Evolutionary conservation across 2,329 filamentous ascomycete species (phyloP).

Genomic region (Nannizziopsis arthrosporioides): DNA sequence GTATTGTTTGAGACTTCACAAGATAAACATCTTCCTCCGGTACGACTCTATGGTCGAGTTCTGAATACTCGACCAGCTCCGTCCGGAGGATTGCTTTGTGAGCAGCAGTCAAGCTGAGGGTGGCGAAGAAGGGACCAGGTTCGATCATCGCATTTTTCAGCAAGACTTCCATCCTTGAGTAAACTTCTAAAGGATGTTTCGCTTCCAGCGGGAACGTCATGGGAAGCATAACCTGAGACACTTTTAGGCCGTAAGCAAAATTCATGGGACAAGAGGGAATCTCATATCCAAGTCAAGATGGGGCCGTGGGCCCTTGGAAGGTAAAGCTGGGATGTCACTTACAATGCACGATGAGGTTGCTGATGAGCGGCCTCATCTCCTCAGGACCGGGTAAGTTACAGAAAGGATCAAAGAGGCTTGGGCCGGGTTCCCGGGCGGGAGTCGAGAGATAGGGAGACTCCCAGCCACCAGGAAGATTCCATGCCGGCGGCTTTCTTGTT

Average conservation of each 20-base stretch:
- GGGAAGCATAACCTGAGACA: conserved; percentile 28
- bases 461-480: background rate
- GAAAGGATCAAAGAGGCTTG: conserved; percentile 7
- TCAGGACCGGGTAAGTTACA: conserved; percentile 3
- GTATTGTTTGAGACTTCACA: conserved; percentile 29
- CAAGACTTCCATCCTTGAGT: conserved; percentile 23
- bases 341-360: conserved; percentile 7
- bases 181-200: conserved; percentile 17
- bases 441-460: background rate
- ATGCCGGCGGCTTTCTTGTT: conserved; percentile 6
- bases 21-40: conserved; percentile 29
- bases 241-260: conserved; percentile 15
- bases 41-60: conserved; percentile 16
- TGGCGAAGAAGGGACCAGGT: conserved; percentile 29
- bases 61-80: conserved; percentile 16
- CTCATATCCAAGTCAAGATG: background rate
- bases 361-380: background rate
- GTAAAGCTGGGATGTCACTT: background rate
- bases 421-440: background rate
- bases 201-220: conserved; percentile 30
- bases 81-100: conserved; percentile 26
- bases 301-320: background rate
- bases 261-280: background rate
- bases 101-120: conserved; percentile 31
- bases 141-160: conserved; percentile 26